Conservation (phyloP, 331 rosid species). For the Acacia concinna region DNA sequence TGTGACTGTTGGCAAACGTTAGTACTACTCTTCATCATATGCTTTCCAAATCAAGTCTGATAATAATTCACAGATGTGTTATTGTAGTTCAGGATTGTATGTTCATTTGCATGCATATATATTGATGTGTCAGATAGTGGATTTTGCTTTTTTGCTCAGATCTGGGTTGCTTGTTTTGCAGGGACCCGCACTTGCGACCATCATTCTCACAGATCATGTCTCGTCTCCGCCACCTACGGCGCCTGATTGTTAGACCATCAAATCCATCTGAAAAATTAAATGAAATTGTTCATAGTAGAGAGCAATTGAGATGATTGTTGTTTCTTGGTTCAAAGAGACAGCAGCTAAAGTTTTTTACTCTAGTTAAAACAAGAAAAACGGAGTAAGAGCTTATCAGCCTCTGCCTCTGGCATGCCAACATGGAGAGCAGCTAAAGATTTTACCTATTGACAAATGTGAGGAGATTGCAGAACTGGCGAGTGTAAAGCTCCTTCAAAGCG, state of each 20-base stretch:
- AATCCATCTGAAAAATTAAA: constrained; percentile 24
- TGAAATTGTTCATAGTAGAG: constrained; percentile 40
- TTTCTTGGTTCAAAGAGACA: constrained; percentile 73
- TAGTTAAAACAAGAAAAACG: background rate
- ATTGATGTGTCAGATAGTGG: background rate
- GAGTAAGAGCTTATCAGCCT: background rate
- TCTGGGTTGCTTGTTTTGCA: constrained; percentile 42
- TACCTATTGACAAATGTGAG: constrained; percentile 24
- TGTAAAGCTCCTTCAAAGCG: constrained; percentile 79
- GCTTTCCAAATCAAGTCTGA: constrained; percentile 16
- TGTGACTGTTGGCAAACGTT: constrained; percentile 94
- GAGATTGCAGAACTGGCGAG: constrained; percentile 50
- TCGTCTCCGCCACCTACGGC: constrained; percentile 63
- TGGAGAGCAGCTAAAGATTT: constrained; percentile 43
- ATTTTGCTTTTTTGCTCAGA: constrained; percentile 19
- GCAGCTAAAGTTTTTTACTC: constrained; percentile 33
- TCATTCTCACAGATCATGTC: constrained; percentile 87
- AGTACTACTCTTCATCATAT: constrained; percentile 28
- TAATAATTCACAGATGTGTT: constrained; percentile 6
- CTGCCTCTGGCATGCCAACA: background rate
- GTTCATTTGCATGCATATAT: background rate
- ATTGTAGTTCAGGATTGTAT: background rate
- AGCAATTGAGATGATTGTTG: constrained; percentile 50
- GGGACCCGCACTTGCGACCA: constrained; percentile 94
- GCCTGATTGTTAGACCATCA: constrained; percentile 45